phyloP scores from a whole-genome alignment of 1,139 yeast species.

The Protomyces arabidopsidicola region DNA sequence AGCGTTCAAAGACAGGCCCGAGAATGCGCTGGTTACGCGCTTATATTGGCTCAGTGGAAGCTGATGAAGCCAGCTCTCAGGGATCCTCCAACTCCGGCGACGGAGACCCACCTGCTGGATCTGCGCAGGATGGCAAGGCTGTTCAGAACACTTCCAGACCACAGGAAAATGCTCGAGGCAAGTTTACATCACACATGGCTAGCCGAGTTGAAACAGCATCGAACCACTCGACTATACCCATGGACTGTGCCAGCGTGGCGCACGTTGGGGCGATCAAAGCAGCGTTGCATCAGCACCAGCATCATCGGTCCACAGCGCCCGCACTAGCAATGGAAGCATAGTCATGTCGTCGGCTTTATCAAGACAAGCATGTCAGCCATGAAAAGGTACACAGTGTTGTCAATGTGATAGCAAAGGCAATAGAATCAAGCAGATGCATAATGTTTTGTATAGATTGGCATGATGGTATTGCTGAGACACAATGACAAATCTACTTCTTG shows the following conservation, averaged over 20 bases:
- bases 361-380: too few relatives aligned
- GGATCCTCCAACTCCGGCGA: not conserved
- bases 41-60: conserved; percentile 27
- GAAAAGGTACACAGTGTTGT: too few relatives aligned
- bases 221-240: not conserved
- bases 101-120: not conserved
- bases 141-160: not conserved
- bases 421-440: too few relatives aligned
- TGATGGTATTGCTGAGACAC: too few relatives aligned
- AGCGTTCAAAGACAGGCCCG: conserved; percentile 73
- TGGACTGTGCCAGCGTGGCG: not conserved
- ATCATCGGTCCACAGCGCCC: too few relatives aligned
- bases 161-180: not conserved
- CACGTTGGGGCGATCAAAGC: not conserved
- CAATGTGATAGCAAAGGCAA: too few relatives aligned
- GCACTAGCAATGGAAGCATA: too few relatives aligned
- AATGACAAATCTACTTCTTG: conserved; percentile 7
- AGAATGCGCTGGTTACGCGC: conserved; percentile 88
- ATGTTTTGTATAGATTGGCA: too few relatives aligned
- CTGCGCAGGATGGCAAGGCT: not conserved
- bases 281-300: not conserved
- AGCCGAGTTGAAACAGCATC: not conserved
- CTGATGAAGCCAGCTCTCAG: not conserved
- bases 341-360: too few relatives aligned
- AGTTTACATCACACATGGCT: too few relatives aligned